Conservation (phyloP, 2,329 filamentous ascomycete species). For the Triangularia verruculosa region DNA sequence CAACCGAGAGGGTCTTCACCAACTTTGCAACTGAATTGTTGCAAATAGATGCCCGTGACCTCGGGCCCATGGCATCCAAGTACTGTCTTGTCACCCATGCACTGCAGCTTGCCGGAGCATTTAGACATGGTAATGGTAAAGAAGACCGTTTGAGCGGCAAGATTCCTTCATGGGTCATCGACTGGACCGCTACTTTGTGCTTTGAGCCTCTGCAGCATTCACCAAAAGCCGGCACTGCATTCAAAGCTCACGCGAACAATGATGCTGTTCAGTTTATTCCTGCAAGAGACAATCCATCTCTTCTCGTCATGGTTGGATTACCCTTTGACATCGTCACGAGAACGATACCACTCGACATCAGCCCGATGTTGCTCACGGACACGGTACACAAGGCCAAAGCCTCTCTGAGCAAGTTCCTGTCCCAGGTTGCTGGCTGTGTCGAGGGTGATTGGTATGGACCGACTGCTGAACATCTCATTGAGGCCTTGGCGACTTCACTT, state of each 20-base stretch:
- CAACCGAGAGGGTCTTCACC: background rate
- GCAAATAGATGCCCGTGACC: background rate
- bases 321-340: background rate
- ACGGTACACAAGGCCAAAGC: background rate
- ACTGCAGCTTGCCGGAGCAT: background rate
- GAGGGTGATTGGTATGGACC: background rate
- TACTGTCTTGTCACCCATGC: background rate
- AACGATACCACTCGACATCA: background rate
- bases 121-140: background rate
- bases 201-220: conserved; percentile 1
- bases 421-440: background rate
- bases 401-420: background rate
- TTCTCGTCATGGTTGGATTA: background rate
- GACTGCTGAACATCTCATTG: background rate
- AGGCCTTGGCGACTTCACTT: background rate
- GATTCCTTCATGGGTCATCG: conserved; percentile 7
- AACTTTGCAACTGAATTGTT: background rate
- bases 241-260: background rate
- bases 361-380: background rate
- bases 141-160: background rate
- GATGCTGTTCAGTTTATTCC: background rate
- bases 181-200: background rate
- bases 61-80: background rate
- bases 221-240: background rate
- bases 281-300: background rate